Conservation (phyloP, 345 rosid species). For the Citrus reticulata region DNA sequence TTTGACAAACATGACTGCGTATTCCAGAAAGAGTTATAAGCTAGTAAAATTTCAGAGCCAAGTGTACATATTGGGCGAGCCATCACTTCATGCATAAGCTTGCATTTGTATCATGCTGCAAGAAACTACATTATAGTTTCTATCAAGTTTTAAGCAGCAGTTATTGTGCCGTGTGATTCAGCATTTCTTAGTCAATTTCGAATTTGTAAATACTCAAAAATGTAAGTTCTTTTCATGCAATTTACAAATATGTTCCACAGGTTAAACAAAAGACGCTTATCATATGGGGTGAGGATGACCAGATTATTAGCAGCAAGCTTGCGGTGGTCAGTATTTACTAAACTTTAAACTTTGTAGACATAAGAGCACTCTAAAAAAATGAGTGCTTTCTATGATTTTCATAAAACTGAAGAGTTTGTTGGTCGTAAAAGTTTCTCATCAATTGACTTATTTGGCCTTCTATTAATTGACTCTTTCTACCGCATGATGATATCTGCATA, state of each 20-base stretch:
- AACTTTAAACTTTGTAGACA: neutral
- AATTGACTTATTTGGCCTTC: neutral
- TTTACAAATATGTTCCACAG: conserved; percentile 30
- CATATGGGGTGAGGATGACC: conserved; percentile 92
- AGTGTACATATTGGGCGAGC: neutral
- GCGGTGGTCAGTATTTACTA: conserved; percentile 55
- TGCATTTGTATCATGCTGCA: neutral
- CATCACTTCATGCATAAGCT: neutral
- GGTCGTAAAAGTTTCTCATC: neutral
- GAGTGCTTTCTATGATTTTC: neutral
- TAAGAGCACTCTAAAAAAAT: neutral
- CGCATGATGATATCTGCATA: neutral
- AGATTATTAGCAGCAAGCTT: conserved; percentile 67
- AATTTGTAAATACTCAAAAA: neutral
- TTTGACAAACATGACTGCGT: neutral
- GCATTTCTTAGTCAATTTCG: neutral
- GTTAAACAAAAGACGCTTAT: conserved; percentile 72
- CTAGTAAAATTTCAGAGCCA: neutral
- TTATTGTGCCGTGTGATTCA: neutral
- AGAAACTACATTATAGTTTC: neutral
- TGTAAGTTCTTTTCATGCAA: neutral
- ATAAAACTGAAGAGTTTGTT: neutral
- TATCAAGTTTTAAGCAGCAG: neutral
- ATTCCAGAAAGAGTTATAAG: neutral
- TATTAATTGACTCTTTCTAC: neutral